Evolutionary conservation across 129 eudicot species (phyloP), one percentile per base, ranked within the genome.

Genomic region (Lactuca saligna): DNA sequence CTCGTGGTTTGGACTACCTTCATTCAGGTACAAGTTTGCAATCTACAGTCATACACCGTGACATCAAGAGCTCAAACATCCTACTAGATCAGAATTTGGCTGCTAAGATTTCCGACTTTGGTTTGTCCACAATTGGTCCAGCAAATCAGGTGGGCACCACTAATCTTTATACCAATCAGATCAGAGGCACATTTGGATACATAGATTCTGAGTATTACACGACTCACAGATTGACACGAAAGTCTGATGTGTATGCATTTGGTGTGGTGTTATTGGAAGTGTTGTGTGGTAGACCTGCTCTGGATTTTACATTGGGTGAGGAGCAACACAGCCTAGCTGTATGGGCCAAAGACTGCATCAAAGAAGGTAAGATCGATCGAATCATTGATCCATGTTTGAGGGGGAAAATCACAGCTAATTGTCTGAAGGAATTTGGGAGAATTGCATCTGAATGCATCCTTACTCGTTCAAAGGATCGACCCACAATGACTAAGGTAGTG

Each of bases 231-330:
- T 16, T 74, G 20, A 64, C 79, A n/a, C 38, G 72, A 69, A 74
- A 74, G 49, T 65, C 84, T 17, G 84, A 85, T 41, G 85, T 75
- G 53, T 85, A 82, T 66, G 75, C 82, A 31, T 85, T 82, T 37
- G 84, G 82, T 8, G 87, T 85, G 49, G 90, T 82, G 16, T 73
- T 82, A 34, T 65, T 69, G 46, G 84, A 80, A 70, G 74, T 54
- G 59, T 65, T 80, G 57, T 80, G 78, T 66, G 91, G 85, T 54
- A 82, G 84, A 69, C 85, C 79, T 15, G 85, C 87, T 55, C 50
- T 85, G 61, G 84, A 85, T 61, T 49, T 62, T 29, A 79, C 63
- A 3, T 51, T 82, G 32, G 75, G 61, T 29, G 84, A 79, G 61
- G 80, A 73, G 3, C 70, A 82, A 66, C 73, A 62, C 32, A 55